Percentiles rank a stretch among this genome's conserved stretches.
Conservation (phyloP, 441 rosid species). For the Francoa sonchifolia region DNA sequence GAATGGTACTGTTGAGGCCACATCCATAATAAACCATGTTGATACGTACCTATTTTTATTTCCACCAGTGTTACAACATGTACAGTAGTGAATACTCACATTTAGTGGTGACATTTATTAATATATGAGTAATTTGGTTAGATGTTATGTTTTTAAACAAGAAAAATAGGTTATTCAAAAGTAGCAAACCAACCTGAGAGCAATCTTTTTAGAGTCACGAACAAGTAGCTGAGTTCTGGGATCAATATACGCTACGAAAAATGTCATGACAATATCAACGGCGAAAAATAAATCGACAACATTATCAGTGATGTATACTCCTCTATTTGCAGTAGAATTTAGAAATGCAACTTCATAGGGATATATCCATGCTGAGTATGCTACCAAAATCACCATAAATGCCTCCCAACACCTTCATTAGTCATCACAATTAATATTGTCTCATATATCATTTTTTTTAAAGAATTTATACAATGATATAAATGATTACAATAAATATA, state of each 20-base stretch:
- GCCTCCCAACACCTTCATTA: constrained; percentile 51
- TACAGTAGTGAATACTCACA: background rate
- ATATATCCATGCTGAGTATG: constrained; percentile 53
- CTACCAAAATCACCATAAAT: constrained; percentile 51
- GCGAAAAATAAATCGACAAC: constrained; percentile 50
- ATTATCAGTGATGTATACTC: constrained; percentile 36
- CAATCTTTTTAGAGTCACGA: constrained; percentile 34
- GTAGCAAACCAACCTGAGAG: constrained; percentile 33
- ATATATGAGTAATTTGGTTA: background rate
- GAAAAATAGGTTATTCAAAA: background rate
- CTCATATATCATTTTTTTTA: no score
- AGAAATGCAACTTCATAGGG: constrained; percentile 53
- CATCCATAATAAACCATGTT: constrained; percentile 63
- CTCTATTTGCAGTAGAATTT: constrained; percentile 19
- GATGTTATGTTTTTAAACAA: no score
- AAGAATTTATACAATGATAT: no score
- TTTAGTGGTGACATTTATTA: background rate
- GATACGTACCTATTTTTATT: constrained; percentile 35
- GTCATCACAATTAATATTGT: no score
- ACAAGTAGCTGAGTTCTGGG: constrained; percentile 44
- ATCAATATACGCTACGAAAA: constrained; percentile 47
- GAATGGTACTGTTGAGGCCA: constrained; percentile 61
- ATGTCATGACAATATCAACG: constrained; percentile 47
- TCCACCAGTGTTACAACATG: background rate
- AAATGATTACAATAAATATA: no score